Base-by-base conservation (phyloP, 176 grass and related monocot species). In the Elymus sibiricus region DNA sequence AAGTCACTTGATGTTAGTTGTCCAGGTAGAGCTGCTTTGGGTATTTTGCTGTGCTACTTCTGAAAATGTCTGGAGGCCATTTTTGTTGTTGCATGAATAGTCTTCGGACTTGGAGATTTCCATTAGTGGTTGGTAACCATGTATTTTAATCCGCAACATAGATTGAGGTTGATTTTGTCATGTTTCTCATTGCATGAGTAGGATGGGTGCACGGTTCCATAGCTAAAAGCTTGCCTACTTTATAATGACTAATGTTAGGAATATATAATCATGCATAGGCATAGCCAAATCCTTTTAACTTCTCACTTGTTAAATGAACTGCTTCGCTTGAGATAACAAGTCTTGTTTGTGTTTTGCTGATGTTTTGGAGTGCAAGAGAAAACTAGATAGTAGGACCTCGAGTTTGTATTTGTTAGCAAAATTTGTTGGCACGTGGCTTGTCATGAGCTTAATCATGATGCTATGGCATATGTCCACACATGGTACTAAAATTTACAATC, bases 301-400 rank as follows among this genome's bases (percentile, higher is more conserved):
- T 68, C 55, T 64, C 42, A 75, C 15, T 51, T 65, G 11, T 9
- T 9, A 81, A 68, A 87, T 64, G 38, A 82, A 82, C 70, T 71
- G 26, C 25, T 44, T 80, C 16, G 19, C 22, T 67, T 87, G 59
- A 63, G 56, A 39, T 55, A 64, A 29, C 17, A 74, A 60, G 47
- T 32, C 26, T 70, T 79, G 64, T 11, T 60, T 11, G 1, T 70
- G 31, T 64, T 13, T 38, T 83, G 21, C 32, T 83, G 14, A 35
- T 79, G 66, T 79, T 73, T 64, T 84, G 28, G 25, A 31, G 75
- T 15, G 4, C 40, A 53, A 55, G 55, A 49, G 53, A 89, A 87
- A 67, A 79, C 37, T 83, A 43, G 65, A 17, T 19, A 31, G 40
- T n/a, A 22, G 9, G 35, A 8, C 65, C n/a, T 22, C 26, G 40